These are phyloP conservation scores for Flaveria brownii DNA, from an alignment of 129 eudicot species.

Conservation along the genomic window DNA sequence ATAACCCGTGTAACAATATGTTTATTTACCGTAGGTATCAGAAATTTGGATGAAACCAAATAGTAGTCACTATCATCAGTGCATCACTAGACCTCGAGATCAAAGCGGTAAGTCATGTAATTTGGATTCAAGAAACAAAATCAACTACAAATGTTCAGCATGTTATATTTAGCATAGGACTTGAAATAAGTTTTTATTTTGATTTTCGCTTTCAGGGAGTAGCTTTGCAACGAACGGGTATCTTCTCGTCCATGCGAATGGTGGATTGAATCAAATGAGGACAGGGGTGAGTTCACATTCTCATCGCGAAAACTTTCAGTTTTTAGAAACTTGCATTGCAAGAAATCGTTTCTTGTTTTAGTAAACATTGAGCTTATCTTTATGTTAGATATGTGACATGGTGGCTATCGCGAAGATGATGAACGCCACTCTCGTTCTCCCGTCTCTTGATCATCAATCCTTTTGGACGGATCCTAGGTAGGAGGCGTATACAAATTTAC, in stretches of 20 bases:
- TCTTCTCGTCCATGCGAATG: constrained; percentile 82
- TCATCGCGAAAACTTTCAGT: neutral
- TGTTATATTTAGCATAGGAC: neutral
- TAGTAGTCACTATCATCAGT: constrained; percentile 59
- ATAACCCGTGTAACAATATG: constrained; percentile 5
- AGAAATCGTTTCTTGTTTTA: neutral
- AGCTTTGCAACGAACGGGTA: constrained; percentile 63
- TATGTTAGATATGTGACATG: constrained; percentile 87
- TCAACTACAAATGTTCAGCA: neutral
- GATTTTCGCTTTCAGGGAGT: constrained; percentile 35
- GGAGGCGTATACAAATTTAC: neutral
- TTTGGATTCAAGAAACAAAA: neutral
- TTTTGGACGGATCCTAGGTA: constrained; percentile 98
- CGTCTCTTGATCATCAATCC: constrained; percentile 87
- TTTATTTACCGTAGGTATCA: constrained; percentile 51
- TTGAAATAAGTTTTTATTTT: neutral
- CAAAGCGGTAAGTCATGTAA: constrained; percentile 48
- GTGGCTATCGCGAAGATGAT: constrained; percentile 87
- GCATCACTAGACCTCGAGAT: constrained; percentile 67
- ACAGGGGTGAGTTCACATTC: constrained; percentile 64
- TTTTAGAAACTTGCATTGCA: neutral
- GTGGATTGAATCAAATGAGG: constrained; percentile 97
- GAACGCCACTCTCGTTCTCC: constrained; percentile 94
- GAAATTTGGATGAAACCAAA: constrained; percentile 92
- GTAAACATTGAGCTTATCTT: neutral